Evolutionary conservation across 805 yeast species (phyloP).

Genomic region (Saturnispora galanensis): DNA sequence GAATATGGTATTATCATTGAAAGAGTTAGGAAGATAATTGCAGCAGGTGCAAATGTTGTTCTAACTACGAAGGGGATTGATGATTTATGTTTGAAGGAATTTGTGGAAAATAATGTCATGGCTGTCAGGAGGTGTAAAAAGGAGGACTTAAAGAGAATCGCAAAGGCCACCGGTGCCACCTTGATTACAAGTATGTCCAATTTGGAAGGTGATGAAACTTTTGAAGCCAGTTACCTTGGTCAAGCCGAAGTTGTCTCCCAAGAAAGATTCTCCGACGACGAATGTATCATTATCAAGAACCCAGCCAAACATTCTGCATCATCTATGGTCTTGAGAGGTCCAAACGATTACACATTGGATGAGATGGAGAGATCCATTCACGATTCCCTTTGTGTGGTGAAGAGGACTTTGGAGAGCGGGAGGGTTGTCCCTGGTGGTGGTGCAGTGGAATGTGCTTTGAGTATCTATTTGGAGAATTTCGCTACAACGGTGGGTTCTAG

Average conservation of each 20-base stretch:
- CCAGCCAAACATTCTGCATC: conserved; percentile 86
- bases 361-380: conserved; percentile 98
- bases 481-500: conserved; percentile 97
- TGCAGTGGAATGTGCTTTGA: conserved; percentile 94
- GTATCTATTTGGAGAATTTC: conserved; percentile 89
- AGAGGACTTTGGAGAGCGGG: conserved; percentile 92
- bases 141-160: conserved; percentile 93
- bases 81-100: conserved; percentile 82
- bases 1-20: conserved; percentile 82
- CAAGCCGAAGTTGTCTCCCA: conserved; percentile 85
- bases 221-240: conserved; percentile 78
- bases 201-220: conserved; percentile 91
- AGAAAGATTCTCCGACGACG: conserved; percentile 89
- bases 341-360: conserved; percentile 89
- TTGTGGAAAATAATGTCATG: conserved; percentile 86
- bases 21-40: conserved; percentile 69
- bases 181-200: conserved; percentile 79
- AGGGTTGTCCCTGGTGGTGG: conserved; percentile 98
- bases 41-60: conserved; percentile 87
- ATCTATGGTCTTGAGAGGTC: conserved; percentile 88
- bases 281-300: conserved; percentile 86
- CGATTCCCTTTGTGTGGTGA: conserved; percentile 89
- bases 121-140: conserved; percentile 96
- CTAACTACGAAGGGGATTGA: conserved; percentile 92
- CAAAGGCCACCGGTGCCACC: conserved; percentile 97